phyloP scores from a whole-genome alignment of 495 filamentous ascomycete species.

The Oidiodendron maius region DNA sequence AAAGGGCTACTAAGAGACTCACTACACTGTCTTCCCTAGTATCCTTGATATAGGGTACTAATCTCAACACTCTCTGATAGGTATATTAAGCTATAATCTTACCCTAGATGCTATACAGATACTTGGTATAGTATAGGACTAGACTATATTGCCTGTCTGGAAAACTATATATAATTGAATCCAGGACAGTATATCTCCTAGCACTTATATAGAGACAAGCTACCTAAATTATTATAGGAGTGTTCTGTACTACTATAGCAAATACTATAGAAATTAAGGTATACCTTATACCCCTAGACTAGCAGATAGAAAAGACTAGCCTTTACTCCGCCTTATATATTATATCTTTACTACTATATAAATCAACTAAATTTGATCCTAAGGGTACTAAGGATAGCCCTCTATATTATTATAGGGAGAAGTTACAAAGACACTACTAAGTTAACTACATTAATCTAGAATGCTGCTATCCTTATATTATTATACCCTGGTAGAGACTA shows the following conservation, averaged over 20 bases:
- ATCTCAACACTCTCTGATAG: conserved; percentile 12
- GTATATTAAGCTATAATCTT: conserved; percentile 16
- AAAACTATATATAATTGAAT: too few species aligned
- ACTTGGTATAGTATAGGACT: conserved; percentile 14
- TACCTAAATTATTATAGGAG: conserved; percentile 19
- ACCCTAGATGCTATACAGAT: conserved; percentile 17
- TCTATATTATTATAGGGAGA: conserved; percentile 2
- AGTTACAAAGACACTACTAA: conserved; percentile 3
- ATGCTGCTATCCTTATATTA: conserved; percentile 10
- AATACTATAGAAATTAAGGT: conserved; percentile 17
- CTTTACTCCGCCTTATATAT: too few species aligned
- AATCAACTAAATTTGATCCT: background rate
- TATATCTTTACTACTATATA: conserved; percentile 2
- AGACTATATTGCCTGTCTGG: too few species aligned
- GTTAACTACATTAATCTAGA: conserved; percentile 5
- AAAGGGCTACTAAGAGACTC: conserved; percentile 12
- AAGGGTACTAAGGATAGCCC: too few species aligned
- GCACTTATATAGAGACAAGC: conserved; percentile 14
- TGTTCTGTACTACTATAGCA: conserved; percentile 19
- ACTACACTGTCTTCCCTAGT: conserved; percentile 11
- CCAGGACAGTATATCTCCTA: conserved; percentile 11
- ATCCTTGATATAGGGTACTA: conserved; percentile 13
- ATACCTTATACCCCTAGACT: conserved; percentile 13
- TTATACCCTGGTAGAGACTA: conserved; percentile 18
- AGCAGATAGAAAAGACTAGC: conserved; percentile 18